Conservation (phyloP, 1,284 basidiomycete genomes). For the Cryptococcus sp. region DNA sequence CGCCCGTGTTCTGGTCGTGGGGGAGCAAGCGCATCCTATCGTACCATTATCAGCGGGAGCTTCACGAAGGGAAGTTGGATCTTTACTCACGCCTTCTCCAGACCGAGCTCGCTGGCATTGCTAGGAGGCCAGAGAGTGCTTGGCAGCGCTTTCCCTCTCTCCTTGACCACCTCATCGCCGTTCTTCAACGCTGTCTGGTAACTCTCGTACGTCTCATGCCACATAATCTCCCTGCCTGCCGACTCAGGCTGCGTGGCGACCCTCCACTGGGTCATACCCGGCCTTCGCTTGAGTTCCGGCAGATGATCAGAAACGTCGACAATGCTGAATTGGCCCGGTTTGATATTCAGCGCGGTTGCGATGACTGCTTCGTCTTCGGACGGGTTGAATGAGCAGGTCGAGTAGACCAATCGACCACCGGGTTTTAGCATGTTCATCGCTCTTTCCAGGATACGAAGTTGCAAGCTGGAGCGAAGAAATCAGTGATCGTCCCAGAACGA, state of each 20-base stretch:
- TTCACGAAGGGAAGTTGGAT: neutral
- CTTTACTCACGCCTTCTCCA: constrained; percentile 69
- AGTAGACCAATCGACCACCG: constrained; percentile 91
- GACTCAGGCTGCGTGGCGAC: constrained; percentile 55
- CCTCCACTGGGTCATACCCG: constrained; percentile 75
- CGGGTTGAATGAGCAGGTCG: constrained; percentile 96
- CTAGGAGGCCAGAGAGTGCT: constrained; percentile 78
- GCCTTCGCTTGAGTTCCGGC: constrained; percentile 71
- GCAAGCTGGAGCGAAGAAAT: constrained; percentile 61
- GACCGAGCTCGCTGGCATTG: constrained; percentile 62
- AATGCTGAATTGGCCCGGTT: constrained; percentile 75
- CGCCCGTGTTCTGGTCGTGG: constrained; percentile 94
- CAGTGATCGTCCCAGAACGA: neutral
- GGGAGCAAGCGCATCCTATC: constrained; percentile 83
- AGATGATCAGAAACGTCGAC: constrained; percentile 74
- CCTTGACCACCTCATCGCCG: constrained; percentile 37
- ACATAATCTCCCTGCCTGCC: constrained; percentile 25
- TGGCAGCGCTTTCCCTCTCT: constrained; percentile 59
- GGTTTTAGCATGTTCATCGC: constrained; percentile 87
- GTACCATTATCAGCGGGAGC: constrained; percentile 3
- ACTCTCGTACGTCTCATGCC: constrained; percentile 41
- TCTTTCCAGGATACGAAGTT: constrained; percentile 86
- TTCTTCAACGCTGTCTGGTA: constrained; percentile 33
- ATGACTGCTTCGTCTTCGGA: constrained; percentile 97
- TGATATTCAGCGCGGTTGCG: constrained; percentile 73